phyloP scores from a whole-genome alignment of 2,329 filamentous ascomycete genomes.

The Dissoconium aciculare region DNA sequence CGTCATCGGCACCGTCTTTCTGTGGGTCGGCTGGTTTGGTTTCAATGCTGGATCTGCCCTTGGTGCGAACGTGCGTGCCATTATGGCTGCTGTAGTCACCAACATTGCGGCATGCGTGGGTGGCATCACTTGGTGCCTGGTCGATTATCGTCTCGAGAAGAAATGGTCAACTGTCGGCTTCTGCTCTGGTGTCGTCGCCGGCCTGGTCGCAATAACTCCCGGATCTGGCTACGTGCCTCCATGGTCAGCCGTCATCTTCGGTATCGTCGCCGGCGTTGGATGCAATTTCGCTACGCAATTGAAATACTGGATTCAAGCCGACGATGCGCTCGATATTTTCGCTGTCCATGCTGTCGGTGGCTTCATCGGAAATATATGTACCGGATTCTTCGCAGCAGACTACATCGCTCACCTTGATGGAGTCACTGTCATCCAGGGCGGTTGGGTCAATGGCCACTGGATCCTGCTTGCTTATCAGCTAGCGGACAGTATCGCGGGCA shows the following conservation, averaged over 20 bases:
- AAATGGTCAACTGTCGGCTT: slow-evolving; percentile 92
- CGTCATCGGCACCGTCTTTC: slow-evolving; percentile 80
- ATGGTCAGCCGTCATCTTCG: slow-evolving; percentile 71
- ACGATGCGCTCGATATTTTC: slow-evolving; percentile 81
- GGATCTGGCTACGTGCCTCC: slow-evolving; percentile 74
- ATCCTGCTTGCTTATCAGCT: slow-evolving; percentile 72
- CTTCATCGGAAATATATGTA: slow-evolving; percentile 63
- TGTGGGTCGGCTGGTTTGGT: slow-evolving; percentile 92
- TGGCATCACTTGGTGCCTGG: slow-evolving; percentile 75
- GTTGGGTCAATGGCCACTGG: slow-evolving; percentile 75
- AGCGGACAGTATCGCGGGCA: slow-evolving; percentile 63
- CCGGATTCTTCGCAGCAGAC: slow-evolving; percentile 69
- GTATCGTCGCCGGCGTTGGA: slow-evolving; percentile 56
- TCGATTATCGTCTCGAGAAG: slow-evolving; percentile 75
- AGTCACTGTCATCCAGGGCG: slow-evolving; percentile 49
- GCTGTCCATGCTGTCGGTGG: slow-evolving; percentile 69
- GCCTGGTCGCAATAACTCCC: slow-evolving; percentile 76
- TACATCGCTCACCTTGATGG: slow-evolving; percentile 75
- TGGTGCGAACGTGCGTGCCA: slow-evolving; percentile 55
- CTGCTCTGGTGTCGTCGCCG: slow-evolving; percentile 78
- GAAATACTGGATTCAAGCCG: slow-evolving; percentile 67
- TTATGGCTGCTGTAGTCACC: slow-evolving; percentile 77
- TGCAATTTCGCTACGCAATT: slow-evolving; percentile 87
- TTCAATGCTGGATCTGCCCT: slow-evolving; percentile 96
- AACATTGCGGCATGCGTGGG: slow-evolving; percentile 73